Evolutionary conservation across 805 yeast genomes (phyloP).

Genomic region (Teunomyces cretensis): DNA sequence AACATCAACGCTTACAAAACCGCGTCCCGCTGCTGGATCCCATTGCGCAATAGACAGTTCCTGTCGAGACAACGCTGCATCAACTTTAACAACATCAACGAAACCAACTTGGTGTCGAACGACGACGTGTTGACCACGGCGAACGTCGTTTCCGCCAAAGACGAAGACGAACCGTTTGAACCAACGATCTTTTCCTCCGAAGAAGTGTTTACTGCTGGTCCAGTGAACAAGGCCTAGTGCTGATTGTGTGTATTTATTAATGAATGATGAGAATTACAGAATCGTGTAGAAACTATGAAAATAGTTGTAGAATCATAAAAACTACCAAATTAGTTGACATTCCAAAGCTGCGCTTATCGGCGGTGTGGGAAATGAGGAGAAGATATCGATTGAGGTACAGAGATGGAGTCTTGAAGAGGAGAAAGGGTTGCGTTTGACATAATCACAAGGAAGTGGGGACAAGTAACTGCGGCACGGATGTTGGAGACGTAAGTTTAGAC

Average conservation of each 20-base stretch:
- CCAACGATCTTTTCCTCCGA: slow-evolving; percentile 42
- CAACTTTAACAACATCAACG: slow-evolving; percentile 33
- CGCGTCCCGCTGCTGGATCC: slow-evolving; percentile 45
- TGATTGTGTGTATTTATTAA: neutral
- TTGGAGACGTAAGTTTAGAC: too few species aligned
- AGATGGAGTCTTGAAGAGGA: neutral
- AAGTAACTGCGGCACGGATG: too few species aligned
- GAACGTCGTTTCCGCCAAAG: slow-evolving; percentile 11
- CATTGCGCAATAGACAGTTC: slow-evolving; percentile 32
- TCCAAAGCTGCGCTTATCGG: too few species aligned
- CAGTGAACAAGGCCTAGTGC: slow-evolving; percentile 33
- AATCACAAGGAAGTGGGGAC: too few species aligned
- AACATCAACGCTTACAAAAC: slow-evolving; percentile 30
- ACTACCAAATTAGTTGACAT: too few species aligned
- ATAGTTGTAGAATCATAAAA: too few species aligned
- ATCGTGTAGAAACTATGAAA: too few species aligned
- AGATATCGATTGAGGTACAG: too few species aligned
- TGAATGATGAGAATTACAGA: neutral
- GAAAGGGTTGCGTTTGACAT: too few species aligned
- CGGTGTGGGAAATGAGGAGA: too few species aligned
- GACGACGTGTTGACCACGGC: slow-evolving; percentile 29
- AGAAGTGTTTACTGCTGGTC: slow-evolving; percentile 44
- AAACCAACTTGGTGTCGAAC: slow-evolving; percentile 32
- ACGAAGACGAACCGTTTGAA: slow-evolving; percentile 28
- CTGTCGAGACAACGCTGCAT: slow-evolving; percentile 37